Conservation (phyloP, 176 grass and related monocot species). For the Musa acuminata region DNA sequence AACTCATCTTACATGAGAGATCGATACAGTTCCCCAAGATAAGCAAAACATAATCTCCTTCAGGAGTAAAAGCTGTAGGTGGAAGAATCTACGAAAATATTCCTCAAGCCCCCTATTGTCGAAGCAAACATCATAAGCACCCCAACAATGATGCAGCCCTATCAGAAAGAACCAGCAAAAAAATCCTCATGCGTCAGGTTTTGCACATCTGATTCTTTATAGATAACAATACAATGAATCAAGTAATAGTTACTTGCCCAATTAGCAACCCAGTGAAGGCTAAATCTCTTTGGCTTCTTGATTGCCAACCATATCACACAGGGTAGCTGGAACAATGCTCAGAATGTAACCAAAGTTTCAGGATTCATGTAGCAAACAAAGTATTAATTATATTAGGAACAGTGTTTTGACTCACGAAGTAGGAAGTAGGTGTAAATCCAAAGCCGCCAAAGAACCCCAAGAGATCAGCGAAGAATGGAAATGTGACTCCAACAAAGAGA, state of each 20-base stretch:
- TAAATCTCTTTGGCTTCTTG: slow-evolving; percentile 21
- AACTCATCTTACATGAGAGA: not conserved
- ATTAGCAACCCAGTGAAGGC: slow-evolving; percentile 11
- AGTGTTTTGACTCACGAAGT: slow-evolving; percentile 1
- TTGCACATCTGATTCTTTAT: too few relatives aligned
- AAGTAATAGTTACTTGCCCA: not conserved
- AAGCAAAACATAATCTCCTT: not conserved
- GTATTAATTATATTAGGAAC: too few relatives aligned
- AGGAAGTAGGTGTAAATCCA: slow-evolving; percentile 18
- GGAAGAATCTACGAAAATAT: slow-evolving; percentile 9
- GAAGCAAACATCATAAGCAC: slow-evolving; percentile 12
- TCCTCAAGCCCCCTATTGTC: not conserved
- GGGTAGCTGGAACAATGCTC: slow-evolving; percentile 10
- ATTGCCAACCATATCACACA: slow-evolving; percentile 18
- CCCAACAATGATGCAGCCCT: slow-evolving; percentile 7
- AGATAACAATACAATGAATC: not conserved
- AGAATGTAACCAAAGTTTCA: not conserved
- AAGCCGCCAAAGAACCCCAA: not conserved
- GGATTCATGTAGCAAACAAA: not conserved
- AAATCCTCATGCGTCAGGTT: too few relatives aligned
- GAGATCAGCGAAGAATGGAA: slow-evolving; percentile 5
- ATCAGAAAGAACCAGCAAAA: not conserved
- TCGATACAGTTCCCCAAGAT: not conserved
- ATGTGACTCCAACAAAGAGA: slow-evolving; percentile 2
- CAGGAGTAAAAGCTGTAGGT: slow-evolving; percentile 8